Evolutionary conservation across 2,329 filamentous ascomycete genomes (phyloP), one percentile per base, ranked within the genome.

Genomic region (Apiospora marii): DNA sequence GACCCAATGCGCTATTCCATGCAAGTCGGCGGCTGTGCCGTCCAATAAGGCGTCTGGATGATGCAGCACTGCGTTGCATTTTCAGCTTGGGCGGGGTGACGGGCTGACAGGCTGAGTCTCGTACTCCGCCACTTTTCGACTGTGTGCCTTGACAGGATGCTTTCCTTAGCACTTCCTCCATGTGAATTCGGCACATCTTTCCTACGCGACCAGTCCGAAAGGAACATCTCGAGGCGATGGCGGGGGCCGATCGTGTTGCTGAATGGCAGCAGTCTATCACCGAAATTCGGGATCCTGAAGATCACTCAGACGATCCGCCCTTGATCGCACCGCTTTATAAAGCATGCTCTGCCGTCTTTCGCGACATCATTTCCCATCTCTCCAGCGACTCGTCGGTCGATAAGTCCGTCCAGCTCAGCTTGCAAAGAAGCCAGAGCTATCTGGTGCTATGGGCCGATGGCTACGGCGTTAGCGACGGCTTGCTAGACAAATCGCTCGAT

Each of bases 391-490:
- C n/a, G 4, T 34, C 37, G 22, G 49, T 67, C 44, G 49, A 71
- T 12, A 51, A 48, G 19, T 19, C 48, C 4, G 48, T 69, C 24
- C 22, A 73, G 3, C 51, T 73, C 61, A 75, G 58, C 27, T 69
- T 75, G 30, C 49, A 74, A 61, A 69, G 74, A n/a, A 71, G 69
- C 53, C 70, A 72, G 30, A 71, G 73, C 48, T 75, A 75, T 44
- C 24, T 75, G 5, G 48, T 72, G 13, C 44, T 75, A 7, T 75
- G 74, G 74, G 74, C 73, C 13, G 74, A 75, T 70, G 74, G 74
- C 7, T 74, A 72, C 46, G 73, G 67, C 16, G 72, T 75, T 58
- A 43, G n/a, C 4, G 69, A 73, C 8, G 73, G 72, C 30, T 41
- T 67, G 51, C 70, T 75, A 3, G 74, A 75, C 6, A 64, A 27